Base-by-base conservation (phyloP, 306 rosid genomes). In the Abrus precatorius region DNA sequence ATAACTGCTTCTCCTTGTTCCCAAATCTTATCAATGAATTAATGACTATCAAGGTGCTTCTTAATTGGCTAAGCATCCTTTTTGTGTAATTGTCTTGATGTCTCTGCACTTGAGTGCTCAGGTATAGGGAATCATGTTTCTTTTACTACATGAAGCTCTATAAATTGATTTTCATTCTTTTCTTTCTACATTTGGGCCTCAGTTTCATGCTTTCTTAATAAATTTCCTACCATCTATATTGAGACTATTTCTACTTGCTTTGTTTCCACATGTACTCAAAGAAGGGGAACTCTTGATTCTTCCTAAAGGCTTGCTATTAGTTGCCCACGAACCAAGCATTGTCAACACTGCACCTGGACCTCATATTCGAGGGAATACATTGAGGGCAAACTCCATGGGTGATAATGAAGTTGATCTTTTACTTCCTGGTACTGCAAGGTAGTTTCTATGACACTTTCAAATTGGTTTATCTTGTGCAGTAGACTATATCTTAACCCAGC, bases 361-460 rank as follows among this genome's bases (percentile, higher is more conserved):
- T 45, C 98, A 94, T 83, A 88, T 91, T 70, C 85, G 98, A 84
- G 98, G 98, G 73, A 82, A 77, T 45, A 80, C 90, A 7, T 74
- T 94, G 80, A 94, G 90, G 80, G 93, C 96, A 44, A 86, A 68
- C 85, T 90, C 98, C 69, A 83, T 90, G 50, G 98, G 97, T 59
- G 91, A 94, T 82, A 87, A 79, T 80, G 94, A 92, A 87, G 98
- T 83, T 56, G 97, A 94, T 88, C 94, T 94, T 60, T 81, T 92
- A 54, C 86, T 94, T 45, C 98, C 97, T 12, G 98, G 97, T 47
- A 94, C 93, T 14, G 98, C 87, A 79, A 94, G 98, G 97, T 94
- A 75, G 14, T n/a, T 45, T 44, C 72, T 48, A 6, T 6, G 55
- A 28, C 48, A 8, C 59, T 33, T n/a, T 44, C 44, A 45, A 33